These are phyloP conservation scores for Leishmania guyanensis DNA, from an alignment of 208 protist genomes.

Conservation along the genomic window DNA sequence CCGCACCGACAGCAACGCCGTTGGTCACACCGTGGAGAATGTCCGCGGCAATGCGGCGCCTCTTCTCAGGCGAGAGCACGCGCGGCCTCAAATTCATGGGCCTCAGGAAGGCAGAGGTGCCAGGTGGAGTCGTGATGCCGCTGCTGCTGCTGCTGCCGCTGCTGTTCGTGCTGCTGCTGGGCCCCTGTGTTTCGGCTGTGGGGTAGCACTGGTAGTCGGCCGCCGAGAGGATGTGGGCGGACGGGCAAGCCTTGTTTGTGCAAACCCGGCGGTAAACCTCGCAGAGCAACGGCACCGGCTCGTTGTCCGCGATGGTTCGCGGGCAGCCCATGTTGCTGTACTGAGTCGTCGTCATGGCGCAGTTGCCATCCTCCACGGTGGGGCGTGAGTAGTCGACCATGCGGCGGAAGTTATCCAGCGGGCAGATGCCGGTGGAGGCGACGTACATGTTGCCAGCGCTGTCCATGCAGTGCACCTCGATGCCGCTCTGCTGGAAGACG, in stretches of 20 bases:
- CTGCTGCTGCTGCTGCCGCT: background rate
- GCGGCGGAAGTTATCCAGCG: slow-evolving; percentile 55
- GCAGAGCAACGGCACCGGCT: slow-evolving; percentile 41
- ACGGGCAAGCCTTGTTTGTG: slow-evolving; percentile 35
- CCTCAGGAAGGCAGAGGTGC: background rate
- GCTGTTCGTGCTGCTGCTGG: slow-evolving; percentile 5
- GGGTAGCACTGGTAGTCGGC: slow-evolving; percentile 50
- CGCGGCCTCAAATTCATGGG: background rate
- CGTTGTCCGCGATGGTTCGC: slow-evolving; percentile 13
- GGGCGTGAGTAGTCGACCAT: slow-evolving; percentile 56
- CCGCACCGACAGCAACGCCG: slow-evolving; percentile 19
- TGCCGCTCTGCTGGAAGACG: slow-evolving; percentile 35
- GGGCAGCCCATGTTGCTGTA: slow-evolving; percentile 48
- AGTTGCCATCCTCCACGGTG: slow-evolving; percentile 27
- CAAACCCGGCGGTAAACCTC: slow-evolving; percentile 49
- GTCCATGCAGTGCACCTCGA: slow-evolving; percentile 51
- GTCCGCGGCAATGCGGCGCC: background rate
- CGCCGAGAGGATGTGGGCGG: slow-evolving; percentile 27
- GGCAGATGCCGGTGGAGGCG: slow-evolving; percentile 45
- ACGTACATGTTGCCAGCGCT: slow-evolving; percentile 32
- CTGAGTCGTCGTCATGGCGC: slow-evolving; percentile 29
- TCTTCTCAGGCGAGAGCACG: background rate
- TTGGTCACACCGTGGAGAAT: slow-evolving; percentile 18
- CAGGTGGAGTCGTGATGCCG: too few species aligned
- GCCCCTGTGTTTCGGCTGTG: too few species aligned